Evolutionary conservation across 2,329 filamentous ascomycete species (phyloP), one percentile per base, ranked within the genome.

Genomic region (Fusarium newnesense): DNA sequence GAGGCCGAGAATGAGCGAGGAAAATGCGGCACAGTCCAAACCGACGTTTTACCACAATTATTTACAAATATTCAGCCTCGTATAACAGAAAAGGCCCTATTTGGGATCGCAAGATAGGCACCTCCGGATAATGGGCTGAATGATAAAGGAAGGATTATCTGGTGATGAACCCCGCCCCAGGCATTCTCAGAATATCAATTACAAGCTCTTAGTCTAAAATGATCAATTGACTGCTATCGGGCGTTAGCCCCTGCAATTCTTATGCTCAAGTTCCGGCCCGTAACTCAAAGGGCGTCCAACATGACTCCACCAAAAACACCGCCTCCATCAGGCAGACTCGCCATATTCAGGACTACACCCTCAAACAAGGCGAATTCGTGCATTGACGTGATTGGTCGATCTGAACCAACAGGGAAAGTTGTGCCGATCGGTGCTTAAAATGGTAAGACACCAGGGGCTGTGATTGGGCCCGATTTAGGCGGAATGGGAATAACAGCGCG

Each of bases 301-400:
- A 52, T 36, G 32, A 50, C 13, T 50, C 44, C 37, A 26, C 24
- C n/a, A 40, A 36, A 36, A 44, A 37, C 56, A 63, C 50, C 47
- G 67, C 67, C 64, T 42, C 18, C 15, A 28, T 39, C 32, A 69
- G 66, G 66, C 64, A 63, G 63, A 67, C 47, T 26, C 50, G 34
- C 21, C 16, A 28, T 39, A 39, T 21, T 13, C 46, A 62, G 42
- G 56, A 49, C 57, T 42, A 69, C 66, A 69, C 57, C 60, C 30
- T 47, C 59, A 36, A 30, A n/a, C 39, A 12, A 12, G 49, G 52
- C 30, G 42, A 18, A 52, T 39, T 26, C 36, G 40, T 59, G 61
- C 40, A 7, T n/a, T 18, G 12, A 21, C 15, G 1, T 40, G n/a
- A 64, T 69, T 69, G 67, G 67, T 7, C 11, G 28, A 26, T 34